A percentile compares a stretch with the other conserved stretches of the same genome.
These are phyloP conservation scores for Boletus edulis DNA, from an alignment of 768 basidiomycete species.

Conservation along the genomic window DNA sequence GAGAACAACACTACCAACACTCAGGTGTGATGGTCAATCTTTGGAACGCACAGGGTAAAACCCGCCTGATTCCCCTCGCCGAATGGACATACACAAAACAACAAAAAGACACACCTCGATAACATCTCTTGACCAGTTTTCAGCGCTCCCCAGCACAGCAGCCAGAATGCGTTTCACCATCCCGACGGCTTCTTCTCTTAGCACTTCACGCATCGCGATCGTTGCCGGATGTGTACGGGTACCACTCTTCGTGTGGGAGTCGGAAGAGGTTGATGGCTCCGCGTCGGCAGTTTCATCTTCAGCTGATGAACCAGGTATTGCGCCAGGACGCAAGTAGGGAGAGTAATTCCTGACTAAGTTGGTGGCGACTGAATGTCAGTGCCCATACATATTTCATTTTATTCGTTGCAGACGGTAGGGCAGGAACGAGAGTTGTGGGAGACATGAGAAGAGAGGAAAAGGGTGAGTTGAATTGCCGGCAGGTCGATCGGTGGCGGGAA, in stretches of 20 bases:
- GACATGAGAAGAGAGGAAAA: conserved; percentile 23
- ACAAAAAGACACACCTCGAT: conserved; percentile 22
- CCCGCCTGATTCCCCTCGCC: conserved; percentile 29
- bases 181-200: conserved; percentile 63
- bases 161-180: conserved; percentile 65
- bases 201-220: conserved; percentile 60
- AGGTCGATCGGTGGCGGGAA: conserved; percentile 28
- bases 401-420: conserved; percentile 20
- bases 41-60: conserved; percentile 49
- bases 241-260: conserved; percentile 43
- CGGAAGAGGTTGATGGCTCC: conserved; percentile 1
- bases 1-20: conserved; percentile 29
- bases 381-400: conserved; percentile 38
- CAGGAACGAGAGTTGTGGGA: conserved; percentile 33
- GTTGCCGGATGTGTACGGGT: conserved; percentile 63
- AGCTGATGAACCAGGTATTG: conserved; percentile 13
- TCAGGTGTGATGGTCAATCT: conserved; percentile 15
- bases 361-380: conserved; percentile 77
- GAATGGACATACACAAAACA: conserved; percentile 3
- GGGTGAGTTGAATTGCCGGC: conserved; percentile 23
- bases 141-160: conserved; percentile 23
- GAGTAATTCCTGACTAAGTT: conserved; percentile 94
- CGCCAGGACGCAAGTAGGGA: conserved; percentile 60
- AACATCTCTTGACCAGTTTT: conserved; percentile 65
- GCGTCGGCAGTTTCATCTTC: conserved; percentile 5